Base-by-base conservation (phyloP, 1,284 basidiomycete species). In the Volvariella volvacea region DNA sequence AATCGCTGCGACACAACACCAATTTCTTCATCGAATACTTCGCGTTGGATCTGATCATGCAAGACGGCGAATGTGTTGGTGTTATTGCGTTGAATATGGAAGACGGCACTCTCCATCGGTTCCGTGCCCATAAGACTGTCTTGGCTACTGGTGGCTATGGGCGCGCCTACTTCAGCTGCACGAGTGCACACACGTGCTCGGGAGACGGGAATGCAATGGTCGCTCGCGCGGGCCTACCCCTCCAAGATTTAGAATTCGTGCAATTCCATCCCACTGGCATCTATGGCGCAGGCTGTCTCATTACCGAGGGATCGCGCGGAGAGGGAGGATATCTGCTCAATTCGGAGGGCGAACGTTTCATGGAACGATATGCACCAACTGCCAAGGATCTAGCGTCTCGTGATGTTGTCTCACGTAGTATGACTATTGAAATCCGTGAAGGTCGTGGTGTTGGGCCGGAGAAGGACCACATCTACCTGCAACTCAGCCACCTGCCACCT, bases 11-110 rank as follows among this genome's bases (percentile, higher is more conserved):
- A 52, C 96, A 99, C 78, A 88, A 99, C 77, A 99, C 96, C 64
- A 96, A 98, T 71, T 99, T 97, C 73, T 99, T 99, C 76, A 98
- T 99, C 68, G 96, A 99, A 68, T 99, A 94, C 73, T 99, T 99
- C 66, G 96, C 95, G 15, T 81, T 95, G 51, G 95, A 99, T 67
- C 74, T 99, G 49, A 93, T 99, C 66, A 98, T 99, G 96, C 81
- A 98, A 65, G 92, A 91, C 55, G 96, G 94, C 60, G 92, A 97
- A 69, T 99, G 96, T 73, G 95, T 99, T 50, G 96, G 96, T 74
- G 95, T 99, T 45, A 92, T 98, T 57, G 96, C 96, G 8, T 77
- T 98, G 55, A 99, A 98, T 76, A 93, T 97, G 89, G 96, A 99
- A 72, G 96, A 99, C 60, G 96, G 96, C 49, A 99, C 96, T 16